These are phyloP conservation scores for Plasmopara viticola DNA, from an alignment of 352 stramenopile genomes.

Conservation along the genomic window DNA sequence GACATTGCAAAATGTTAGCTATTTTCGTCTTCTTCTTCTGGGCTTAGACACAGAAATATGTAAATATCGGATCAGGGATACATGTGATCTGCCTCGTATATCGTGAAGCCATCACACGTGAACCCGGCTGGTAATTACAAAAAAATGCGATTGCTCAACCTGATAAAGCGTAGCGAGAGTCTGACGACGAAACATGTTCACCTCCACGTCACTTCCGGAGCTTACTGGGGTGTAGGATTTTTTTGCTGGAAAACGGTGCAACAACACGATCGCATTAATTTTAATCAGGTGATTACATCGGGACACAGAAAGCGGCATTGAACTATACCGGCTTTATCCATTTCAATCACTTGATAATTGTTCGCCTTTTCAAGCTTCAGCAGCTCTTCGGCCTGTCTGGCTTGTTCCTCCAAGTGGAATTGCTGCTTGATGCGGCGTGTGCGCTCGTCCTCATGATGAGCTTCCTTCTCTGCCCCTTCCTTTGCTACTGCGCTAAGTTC, in stretches of 20 bases:
- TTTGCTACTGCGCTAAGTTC: conserved; percentile 35
- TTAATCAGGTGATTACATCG: too few relatives aligned
- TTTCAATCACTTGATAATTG: conserved; percentile 1
- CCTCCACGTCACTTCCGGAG: conserved; percentile 28
- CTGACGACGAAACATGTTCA: conserved; percentile 45
- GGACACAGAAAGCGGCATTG: background rate
- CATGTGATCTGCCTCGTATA: conserved; percentile 3
- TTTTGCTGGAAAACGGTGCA: conserved; percentile 23
- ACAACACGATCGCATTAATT: background rate
- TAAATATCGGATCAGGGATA: conserved; percentile 9
- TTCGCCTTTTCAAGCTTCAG: conserved; percentile 31
- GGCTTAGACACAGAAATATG: conserved; percentile 1
- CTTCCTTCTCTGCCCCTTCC: conserved; percentile 34
- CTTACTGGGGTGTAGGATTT: conserved; percentile 31
- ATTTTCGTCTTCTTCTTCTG: too few relatives aligned
- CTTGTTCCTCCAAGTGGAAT: conserved; percentile 64
- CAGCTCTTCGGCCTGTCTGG: conserved; percentile 43
- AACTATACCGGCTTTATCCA: conserved; percentile 26
- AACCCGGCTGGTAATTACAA: conserved; percentile 8
- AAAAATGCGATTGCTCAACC: conserved; percentile 55
- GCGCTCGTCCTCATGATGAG: conserved; percentile 29
- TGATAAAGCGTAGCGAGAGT: conserved; percentile 61
- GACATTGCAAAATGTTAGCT: conserved; percentile 15
- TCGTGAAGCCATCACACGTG: background rate
- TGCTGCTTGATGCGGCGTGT: conserved; percentile 50